Base-by-base conservation (phyloP, 257 asterid genomes). In the Ilex asprella region DNA sequence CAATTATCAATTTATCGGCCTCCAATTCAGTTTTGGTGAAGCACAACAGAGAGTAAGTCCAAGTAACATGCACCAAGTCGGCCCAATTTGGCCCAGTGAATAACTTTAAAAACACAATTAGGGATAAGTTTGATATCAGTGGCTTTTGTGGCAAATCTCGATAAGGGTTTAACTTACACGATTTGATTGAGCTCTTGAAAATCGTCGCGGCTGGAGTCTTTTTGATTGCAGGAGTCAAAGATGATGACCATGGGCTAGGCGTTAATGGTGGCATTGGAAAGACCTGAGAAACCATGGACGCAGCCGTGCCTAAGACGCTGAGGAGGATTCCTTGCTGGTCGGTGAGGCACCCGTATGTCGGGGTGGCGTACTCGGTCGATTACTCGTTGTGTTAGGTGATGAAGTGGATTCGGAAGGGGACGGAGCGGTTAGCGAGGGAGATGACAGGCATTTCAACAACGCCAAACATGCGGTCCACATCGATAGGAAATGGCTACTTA, bases 271-370 rank as follows among this genome's bases (percentile, higher is more conserved):
- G 97, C 97, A 79, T 91, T 91, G 54, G 96, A 91, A 2, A 91
- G 69, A n/a, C 97, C n/a, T n/a, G n/a, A n/a, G 41, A 91, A 83
- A 1, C 86, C 97, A 55, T 91, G 97, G 63, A 91, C 95, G 71
- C 96, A 91, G 15, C 97, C 97, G 0, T 96, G 97, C 96, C 97
- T 2, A 96, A 91, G 1, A 91, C 97, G 0, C 96, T 91, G 41
- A 91, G 94, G 16, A 91, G 88, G 16, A 91, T 55, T 6, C 97
- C 97, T 8, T 95, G 95, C 58, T 78, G 81, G 21, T 91, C 86
- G 46, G 86, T 84, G 79, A 91, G 94, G 76, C 76, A 91, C 39
- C 95, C 95, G 78, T 81, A 88, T 13, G 95, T 86, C n/a, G 96
- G 86, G 64, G 98, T 96, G 27, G 98, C 98, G 63, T 91, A 91